Base-by-base conservation (phyloP, 768 basidiomycete genomes). In the Nidularia sp. region DNA sequence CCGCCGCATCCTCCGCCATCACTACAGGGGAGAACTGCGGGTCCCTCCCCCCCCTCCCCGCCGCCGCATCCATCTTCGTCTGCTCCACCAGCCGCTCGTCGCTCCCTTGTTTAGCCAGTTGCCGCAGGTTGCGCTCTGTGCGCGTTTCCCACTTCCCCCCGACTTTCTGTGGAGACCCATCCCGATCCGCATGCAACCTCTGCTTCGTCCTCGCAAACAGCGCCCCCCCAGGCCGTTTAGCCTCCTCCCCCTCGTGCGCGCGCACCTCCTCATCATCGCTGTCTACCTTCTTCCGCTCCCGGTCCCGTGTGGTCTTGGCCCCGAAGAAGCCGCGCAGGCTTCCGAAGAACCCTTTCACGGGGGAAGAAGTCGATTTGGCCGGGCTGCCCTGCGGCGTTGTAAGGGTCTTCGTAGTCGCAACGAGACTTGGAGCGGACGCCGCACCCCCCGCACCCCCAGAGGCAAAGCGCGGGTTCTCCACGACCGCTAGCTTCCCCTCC, bases 391-490 rank as follows among this genome's bases (percentile, higher is more conserved):
- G 39, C 10, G 39, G 15, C 10, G 39, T 10, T 10, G 10, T 41
- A 4, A 4, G 10, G n/a, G 45, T 3, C n/a, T 49, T 49, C 12
- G 48, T 31, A 25, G 44, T n/a, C 1, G 34, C 43, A 8, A 32
- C 29, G 39, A 13, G 47, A 48, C 4, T 22, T 15, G 32, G 18
- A 9, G 49, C 33, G 15, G 51, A 13, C 15, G 47, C 22, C 31
- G 25, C 15, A 15, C 44, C 46, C 34, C 34, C 25, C 25, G 42
- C 47, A 13, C 25, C 32, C 25, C 49, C 36, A 4, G 58, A 48
- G 29, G 70, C 62, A 52, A 80, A 84, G 25, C 77, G 72, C 10
- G 79, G 75, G 56, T 85, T 85, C 58, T 84, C 84, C n/a, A 79
- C 73, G 4, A 83, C 69, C 41, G 67, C 63, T 8, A 78, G 55